These are phyloP conservation scores for Drosera spatulata DNA, from an alignment of 179 eudicot species.

Conservation along the genomic window DNA sequence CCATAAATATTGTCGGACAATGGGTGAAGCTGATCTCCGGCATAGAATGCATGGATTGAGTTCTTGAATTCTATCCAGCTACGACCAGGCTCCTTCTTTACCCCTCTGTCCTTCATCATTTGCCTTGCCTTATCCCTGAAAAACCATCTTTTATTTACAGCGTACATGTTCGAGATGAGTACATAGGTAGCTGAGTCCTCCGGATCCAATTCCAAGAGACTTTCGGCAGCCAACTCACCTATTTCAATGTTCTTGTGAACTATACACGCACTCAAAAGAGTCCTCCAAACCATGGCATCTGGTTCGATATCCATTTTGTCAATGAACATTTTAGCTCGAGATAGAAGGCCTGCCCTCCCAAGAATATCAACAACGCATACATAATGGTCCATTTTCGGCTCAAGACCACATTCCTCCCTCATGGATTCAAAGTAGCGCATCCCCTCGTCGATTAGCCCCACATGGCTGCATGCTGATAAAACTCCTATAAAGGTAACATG, in stretches of 20 bases:
- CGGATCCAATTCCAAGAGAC: constrained; percentile 37
- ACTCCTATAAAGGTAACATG: constrained; percentile 53
- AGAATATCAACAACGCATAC: constrained; percentile 52
- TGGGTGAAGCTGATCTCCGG: constrained; percentile 37
- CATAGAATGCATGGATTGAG: constrained; percentile 30
- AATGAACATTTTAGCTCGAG: constrained; percentile 40
- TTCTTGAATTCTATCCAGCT: constrained; percentile 49
- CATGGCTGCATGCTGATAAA: constrained; percentile 76
- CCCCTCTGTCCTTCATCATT: constrained; percentile 46
- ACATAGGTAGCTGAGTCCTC: constrained; percentile 53
- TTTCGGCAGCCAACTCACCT: constrained; percentile 39
- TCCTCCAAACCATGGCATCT: constrained; percentile 47
- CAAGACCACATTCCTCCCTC: constrained; percentile 34
- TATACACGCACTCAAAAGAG: constrained; percentile 45
- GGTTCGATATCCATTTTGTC: constrained; percentile 8
- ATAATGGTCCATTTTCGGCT: constrained; percentile 49
- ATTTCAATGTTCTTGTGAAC: constrained; percentile 38
- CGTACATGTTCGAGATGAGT: constrained; percentile 64
- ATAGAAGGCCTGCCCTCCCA: constrained; percentile 60
- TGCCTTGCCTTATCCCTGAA: constrained; percentile 59
- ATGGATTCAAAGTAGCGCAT: constrained; percentile 42
- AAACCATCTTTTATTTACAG: constrained; percentile 69
- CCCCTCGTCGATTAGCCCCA: constrained; percentile 63
- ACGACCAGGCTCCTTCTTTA: constrained; percentile 59
- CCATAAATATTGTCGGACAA: constrained; percentile 19